Percentiles rank a stretch among this genome's conserved stretches.
Evolutionary conservation across 176 grass and related monocot species (phyloP).

Genomic region (Triticum timopheevii): DNA sequence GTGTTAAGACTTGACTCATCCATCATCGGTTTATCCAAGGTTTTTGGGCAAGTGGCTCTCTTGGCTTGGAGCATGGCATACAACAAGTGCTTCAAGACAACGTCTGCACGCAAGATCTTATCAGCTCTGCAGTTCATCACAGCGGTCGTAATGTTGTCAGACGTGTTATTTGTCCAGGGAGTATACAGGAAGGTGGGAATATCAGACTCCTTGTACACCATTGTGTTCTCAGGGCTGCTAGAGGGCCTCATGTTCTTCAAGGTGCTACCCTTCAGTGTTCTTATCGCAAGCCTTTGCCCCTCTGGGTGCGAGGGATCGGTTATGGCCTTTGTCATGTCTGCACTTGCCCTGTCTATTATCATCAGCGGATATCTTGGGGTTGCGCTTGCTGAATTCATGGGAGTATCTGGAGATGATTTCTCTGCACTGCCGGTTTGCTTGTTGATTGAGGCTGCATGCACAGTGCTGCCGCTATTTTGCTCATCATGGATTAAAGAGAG

Average conservation of each 20-base stretch:
- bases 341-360: constrained; percentile 63
- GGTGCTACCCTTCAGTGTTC: constrained; percentile 76
- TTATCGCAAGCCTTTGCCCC: constrained; percentile 78
- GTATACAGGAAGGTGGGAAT: constrained; percentile 65
- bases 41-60: constrained; percentile 71
- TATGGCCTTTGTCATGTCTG: constrained; percentile 94
- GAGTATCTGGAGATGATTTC: constrained; percentile 67
- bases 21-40: constrained; percentile 84
- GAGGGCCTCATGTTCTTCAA: constrained; percentile 77
- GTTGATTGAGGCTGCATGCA: constrained; percentile 66
- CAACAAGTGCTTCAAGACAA: constrained; percentile 73
- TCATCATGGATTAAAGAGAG: constrained; percentile 62
- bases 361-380: constrained; percentile 89
- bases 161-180: constrained; percentile 82
- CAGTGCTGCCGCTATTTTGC: constrained; percentile 65
- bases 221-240: constrained; percentile 73
- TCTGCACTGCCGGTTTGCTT: constrained; percentile 60
- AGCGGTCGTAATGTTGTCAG: constrained; percentile 69
- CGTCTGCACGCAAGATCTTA: constrained; percentile 63
- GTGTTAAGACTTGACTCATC: constrained; percentile 82
- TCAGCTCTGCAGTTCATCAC: constrained; percentile 60
- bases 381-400: constrained; percentile 63
- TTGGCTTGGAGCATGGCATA: constrained; percentile 89
- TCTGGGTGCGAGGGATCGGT: constrained; percentile 78
- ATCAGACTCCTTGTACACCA: constrained; percentile 72